A percentile compares a stretch with the other conserved stretches of the same genome.
Conservation (phyloP, 345 rosid genomes). For the Gynandropsis gynandra region DNA sequence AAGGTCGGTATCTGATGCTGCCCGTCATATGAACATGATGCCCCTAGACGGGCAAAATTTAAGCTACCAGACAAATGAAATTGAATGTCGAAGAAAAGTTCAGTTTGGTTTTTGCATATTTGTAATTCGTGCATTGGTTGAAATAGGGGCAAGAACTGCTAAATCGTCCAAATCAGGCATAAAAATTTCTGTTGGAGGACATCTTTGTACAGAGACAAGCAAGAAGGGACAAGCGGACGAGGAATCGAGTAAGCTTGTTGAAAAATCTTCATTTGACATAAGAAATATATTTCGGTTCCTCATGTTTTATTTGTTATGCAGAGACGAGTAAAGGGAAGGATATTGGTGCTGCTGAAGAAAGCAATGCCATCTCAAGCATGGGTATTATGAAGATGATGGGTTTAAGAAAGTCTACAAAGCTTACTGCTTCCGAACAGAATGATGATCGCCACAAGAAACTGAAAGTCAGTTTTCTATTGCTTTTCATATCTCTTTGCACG, state of each 20-base stretch:
- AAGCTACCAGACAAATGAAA: background rate
- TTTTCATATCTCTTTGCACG: slow-evolving; percentile 7
- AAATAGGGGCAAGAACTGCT: slow-evolving; percentile 26
- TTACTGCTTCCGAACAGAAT: slow-evolving; percentile 20
- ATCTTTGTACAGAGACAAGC: slow-evolving; percentile 31
- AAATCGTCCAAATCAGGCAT: slow-evolving; percentile 31
- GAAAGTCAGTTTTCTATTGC: slow-evolving; percentile 35
- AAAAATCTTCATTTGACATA: slow-evolving; percentile 11
- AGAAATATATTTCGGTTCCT: slow-evolving; percentile 10
- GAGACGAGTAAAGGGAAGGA: slow-evolving; percentile 31
- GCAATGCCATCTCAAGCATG: slow-evolving; percentile 30
- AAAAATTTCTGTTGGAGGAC: slow-evolving; percentile 33
- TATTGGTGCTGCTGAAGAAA: slow-evolving; percentile 26
- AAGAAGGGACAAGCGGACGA: slow-evolving; percentile 32
- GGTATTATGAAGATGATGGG: slow-evolving; percentile 57
- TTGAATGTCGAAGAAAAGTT: background rate
- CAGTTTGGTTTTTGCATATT: slow-evolving; percentile 5
- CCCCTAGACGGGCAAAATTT: no score
- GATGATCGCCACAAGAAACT: slow-evolving; percentile 37
- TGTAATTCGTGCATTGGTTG: slow-evolving; percentile 17
- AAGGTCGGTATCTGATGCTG: slow-evolving; percentile 21
- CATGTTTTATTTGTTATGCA: slow-evolving; percentile 27
- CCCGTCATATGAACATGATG: no score
- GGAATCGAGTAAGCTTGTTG: slow-evolving; percentile 32
- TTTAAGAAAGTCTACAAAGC: slow-evolving; percentile 46